Evolutionary conservation across 257 asterid genomes (phyloP).

Genomic region (Scutellaria barbata): DNA sequence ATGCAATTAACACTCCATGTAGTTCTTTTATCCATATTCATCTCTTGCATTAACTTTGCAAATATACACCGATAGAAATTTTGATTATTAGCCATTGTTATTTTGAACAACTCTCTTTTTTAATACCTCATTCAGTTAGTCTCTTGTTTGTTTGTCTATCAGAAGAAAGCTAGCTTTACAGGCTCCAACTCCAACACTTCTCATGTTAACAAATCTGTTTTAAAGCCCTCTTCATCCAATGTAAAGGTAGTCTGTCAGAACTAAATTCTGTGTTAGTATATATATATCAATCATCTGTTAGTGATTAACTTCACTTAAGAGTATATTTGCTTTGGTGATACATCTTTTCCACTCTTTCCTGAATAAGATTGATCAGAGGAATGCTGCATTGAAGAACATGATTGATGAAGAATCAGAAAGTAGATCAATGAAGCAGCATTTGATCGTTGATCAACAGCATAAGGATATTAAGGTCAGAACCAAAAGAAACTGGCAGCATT

Average conservation of each 20-base stretch:
- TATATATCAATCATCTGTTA: not conserved
- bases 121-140: constrained; percentile 23
- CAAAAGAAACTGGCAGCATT: constrained; percentile 26
- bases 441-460: constrained; percentile 72
- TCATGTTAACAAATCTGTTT: constrained; percentile 44
- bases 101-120: constrained; percentile 20
- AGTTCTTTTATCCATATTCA: not conserved
- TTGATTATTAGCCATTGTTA: not conserved
- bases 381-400: constrained; percentile 40
- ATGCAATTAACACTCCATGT: not conserved
- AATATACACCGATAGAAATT: constrained; percentile 4
- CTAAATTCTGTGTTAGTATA: constrained; percentile 5
- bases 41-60: constrained; percentile 2
- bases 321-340: constrained; percentile 26
- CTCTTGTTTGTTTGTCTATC: constrained; percentile 34
- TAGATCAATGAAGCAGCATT: constrained; percentile 51
- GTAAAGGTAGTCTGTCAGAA: constrained; percentile 51
- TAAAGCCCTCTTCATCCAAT: constrained; percentile 45
- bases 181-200: constrained; percentile 50
- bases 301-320: constrained; percentile 7
- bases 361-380: constrained; percentile 51
- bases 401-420: constrained; percentile 55
- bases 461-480: constrained; percentile 59
- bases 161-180: constrained; percentile 56
- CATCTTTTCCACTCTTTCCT: constrained; percentile 24